phyloP scores from a whole-genome alignment of 306 rosid genomes.

The Acacia melanoxylon region DNA sequence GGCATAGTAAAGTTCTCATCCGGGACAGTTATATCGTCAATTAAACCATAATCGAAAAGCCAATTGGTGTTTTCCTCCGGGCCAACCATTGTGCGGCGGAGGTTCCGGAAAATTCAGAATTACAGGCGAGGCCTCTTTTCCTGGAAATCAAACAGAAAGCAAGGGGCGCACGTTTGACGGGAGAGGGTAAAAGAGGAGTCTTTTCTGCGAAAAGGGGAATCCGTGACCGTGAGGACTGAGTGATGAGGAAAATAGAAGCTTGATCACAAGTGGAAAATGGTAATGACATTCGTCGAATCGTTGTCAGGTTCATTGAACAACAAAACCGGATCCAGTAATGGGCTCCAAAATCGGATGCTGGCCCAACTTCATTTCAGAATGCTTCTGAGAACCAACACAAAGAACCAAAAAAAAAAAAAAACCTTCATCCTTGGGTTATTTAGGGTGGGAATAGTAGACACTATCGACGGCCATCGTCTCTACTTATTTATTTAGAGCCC shows the following conservation, averaged over 20 bases:
- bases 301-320: conserved; percentile 19
- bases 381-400: neutral
- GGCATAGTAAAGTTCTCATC: conserved; percentile 58
- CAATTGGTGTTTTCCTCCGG: conserved; percentile 93
- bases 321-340: neutral
- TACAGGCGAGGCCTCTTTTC: conserved; percentile 29
- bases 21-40: conserved; percentile 74
- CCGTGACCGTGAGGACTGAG: neutral
- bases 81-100: conserved; percentile 59
- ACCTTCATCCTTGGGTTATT: no score
- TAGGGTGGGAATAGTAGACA: no score
- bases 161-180: conserved; percentile 18
- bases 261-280: neutral
- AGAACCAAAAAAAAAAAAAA: neutral
- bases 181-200: neutral
- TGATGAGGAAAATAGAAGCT: conserved; percentile 10
- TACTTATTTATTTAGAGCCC: no score
- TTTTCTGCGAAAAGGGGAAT: conserved; percentile 22
- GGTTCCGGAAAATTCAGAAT: conserved; percentile 28
- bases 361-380: neutral
- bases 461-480: no score
- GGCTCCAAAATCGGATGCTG: neutral
- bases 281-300: neutral
- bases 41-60: conserved; percentile 74
- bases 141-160: conserved; percentile 29